A percentile compares a stretch with the other conserved stretches of the same genome.
Conservation (phyloP, 2,329 filamentous ascomycete genomes). For the Aspergillus melleus region DNA sequence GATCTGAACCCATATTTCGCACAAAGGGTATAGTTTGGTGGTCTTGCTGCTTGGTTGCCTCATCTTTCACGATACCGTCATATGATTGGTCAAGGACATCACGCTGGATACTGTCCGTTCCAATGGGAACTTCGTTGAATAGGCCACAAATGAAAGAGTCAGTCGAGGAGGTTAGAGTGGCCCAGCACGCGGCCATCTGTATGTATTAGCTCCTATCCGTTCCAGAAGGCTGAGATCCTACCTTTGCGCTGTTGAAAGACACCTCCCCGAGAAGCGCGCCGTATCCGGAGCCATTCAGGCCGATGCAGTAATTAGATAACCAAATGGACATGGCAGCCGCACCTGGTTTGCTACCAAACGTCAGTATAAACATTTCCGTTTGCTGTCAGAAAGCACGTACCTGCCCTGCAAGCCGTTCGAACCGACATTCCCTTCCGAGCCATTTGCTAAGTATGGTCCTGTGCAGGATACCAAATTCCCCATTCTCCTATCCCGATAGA, state of each 20-base stretch:
- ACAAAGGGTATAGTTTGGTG: slow-evolving; percentile 42
- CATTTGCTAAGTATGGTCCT: slow-evolving; percentile 42
- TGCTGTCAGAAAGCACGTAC: background rate
- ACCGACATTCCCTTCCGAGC: slow-evolving; percentile 42
- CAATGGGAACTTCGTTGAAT: slow-evolving; percentile 8
- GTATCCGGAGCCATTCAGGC: slow-evolving; percentile 43
- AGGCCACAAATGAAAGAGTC: slow-evolving; percentile 10
- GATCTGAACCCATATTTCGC: slow-evolving; percentile 46
- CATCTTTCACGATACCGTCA: slow-evolving; percentile 1
- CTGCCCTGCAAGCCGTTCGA: slow-evolving; percentile 48
- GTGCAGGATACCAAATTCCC: slow-evolving; percentile 48
- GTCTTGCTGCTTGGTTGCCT: slow-evolving; percentile 10
- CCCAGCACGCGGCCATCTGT: slow-evolving; percentile 1
- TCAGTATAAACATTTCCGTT: background rate
- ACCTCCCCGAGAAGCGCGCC: slow-evolving; percentile 46
- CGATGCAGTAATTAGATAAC: slow-evolving; percentile 48
- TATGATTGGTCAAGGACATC: background rate
- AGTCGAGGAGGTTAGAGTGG: background rate
- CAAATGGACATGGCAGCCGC: slow-evolving; percentile 48
- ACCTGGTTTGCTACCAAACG: slow-evolving; percentile 44
- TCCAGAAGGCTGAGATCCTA: slow-evolving; percentile 16
- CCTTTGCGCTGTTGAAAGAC: slow-evolving; percentile 46
- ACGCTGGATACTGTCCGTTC: background rate
- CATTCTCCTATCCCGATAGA: slow-evolving; percentile 48
- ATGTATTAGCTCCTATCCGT: background rate